phyloP scores from a whole-genome alignment of 768 basidiomycete genomes.

The Pleurotus citrinopileatus region DNA sequence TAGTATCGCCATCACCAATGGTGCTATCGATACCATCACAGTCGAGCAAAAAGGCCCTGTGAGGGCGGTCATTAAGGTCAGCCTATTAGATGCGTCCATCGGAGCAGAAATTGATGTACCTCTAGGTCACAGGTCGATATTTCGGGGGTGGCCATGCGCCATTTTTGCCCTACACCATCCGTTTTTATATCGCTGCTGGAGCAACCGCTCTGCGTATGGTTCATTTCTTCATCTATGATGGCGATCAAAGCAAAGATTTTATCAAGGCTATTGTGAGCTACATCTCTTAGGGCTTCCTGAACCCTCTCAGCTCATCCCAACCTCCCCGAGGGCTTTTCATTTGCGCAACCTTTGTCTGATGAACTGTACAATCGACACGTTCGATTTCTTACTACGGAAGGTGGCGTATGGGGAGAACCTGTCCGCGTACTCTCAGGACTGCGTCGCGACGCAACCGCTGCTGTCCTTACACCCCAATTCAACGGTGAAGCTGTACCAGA shows the following conservation, averaged over 20 bases:
- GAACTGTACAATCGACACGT: slow-evolving; percentile 33
- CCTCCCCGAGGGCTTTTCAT: slow-evolving; percentile 33
- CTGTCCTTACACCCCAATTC: slow-evolving; percentile 34
- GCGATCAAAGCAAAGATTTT: slow-evolving; percentile 34
- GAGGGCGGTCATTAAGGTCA: slow-evolving; percentile 34
- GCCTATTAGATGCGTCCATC: not conserved
- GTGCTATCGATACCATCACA: slow-evolving; percentile 24
- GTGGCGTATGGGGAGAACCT: slow-evolving; percentile 37
- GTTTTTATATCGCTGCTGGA: slow-evolving; percentile 33
- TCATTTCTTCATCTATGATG: slow-evolving; percentile 38
- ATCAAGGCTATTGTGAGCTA: slow-evolving; percentile 31
- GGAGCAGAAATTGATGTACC: not conserved
- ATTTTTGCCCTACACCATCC: slow-evolving; percentile 32
- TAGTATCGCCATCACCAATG: slow-evolving; percentile 20
- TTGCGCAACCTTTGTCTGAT: slow-evolving; percentile 31
- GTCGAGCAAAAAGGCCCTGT: slow-evolving; percentile 35
- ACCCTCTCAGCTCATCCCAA: not conserved
- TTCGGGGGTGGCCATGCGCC: slow-evolving; percentile 27
- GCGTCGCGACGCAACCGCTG: slow-evolving; percentile 33
- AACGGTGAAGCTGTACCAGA: slow-evolving; percentile 29
- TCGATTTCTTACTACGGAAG: slow-evolving; percentile 28
- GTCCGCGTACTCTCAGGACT: slow-evolving; percentile 34
- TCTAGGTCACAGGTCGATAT: slow-evolving; percentile 34
- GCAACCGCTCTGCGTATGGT: slow-evolving; percentile 28
- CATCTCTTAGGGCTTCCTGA: not conserved